These are phyloP conservation scores for Umbilicus rupestris DNA, from an alignment of 164 flowering plant species.

Conservation along the genomic window DNA sequence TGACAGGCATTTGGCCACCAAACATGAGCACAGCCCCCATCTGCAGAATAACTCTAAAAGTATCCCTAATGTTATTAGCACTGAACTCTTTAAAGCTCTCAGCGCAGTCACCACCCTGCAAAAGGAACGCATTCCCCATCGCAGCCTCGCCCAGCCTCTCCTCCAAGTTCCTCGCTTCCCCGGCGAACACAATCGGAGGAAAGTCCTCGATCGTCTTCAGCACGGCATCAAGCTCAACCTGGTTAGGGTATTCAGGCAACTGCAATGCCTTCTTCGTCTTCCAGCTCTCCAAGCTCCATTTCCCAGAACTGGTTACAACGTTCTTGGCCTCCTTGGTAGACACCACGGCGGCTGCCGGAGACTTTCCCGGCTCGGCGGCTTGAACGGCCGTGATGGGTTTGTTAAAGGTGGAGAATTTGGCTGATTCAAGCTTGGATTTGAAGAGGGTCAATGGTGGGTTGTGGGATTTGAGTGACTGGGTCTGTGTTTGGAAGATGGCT, in stretches of 20 bases:
- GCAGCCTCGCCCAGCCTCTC: constrained; percentile 40
- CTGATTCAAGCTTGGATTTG: background rate
- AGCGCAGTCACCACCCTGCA: constrained; percentile 48
- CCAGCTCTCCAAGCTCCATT: constrained; percentile 42
- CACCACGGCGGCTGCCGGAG: background rate
- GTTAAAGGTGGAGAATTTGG: constrained; percentile 4
- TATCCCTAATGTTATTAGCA: constrained; percentile 37
- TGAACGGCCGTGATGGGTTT: constrained; percentile 27
- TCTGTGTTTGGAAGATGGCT: background rate
- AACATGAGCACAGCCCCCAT: constrained; percentile 42
- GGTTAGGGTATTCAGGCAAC: constrained; percentile 38
- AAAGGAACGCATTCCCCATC: constrained; percentile 37
- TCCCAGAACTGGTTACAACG: constrained; percentile 5
- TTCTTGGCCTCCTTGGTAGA: constrained; percentile 8
- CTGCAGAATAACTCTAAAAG: constrained; percentile 37
- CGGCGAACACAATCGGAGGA: constrained; percentile 44
- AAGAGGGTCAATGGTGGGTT: constrained; percentile 5
- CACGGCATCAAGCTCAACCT: constrained; percentile 25
- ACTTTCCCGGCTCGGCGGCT: constrained; percentile 28
- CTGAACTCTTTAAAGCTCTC: constrained; percentile 53
- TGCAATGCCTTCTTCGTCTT: constrained; percentile 37
- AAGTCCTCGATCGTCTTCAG: constrained; percentile 29
- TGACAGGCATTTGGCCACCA: constrained; percentile 41
- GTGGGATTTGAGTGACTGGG: background rate
- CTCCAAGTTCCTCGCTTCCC: constrained; percentile 41